Conservation (phyloP, 495 filamentous ascomycete genomes). For the Viridothelium virens region DNA sequence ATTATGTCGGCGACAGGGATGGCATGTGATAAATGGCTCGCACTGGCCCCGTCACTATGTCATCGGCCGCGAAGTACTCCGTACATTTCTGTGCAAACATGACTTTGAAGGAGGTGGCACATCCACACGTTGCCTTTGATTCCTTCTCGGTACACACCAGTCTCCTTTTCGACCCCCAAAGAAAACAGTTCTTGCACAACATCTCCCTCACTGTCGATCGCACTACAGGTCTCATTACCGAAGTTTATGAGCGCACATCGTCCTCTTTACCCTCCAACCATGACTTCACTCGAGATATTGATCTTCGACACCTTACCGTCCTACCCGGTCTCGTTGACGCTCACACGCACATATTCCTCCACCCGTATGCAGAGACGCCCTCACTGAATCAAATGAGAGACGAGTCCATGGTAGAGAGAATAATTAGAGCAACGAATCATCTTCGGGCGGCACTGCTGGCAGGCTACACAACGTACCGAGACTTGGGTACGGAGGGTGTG, state of each 20-base stretch:
- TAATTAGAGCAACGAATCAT: slow-evolving; percentile 46
- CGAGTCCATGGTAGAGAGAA: slow-evolving; percentile 42
- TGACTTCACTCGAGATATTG: slow-evolving; percentile 31
- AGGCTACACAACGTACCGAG: slow-evolving; percentile 49
- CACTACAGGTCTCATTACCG: slow-evolving; percentile 39
- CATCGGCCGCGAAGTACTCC: not conserved
- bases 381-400: slow-evolving; percentile 44
- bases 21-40: too few relatives aligned
- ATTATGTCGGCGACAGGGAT: too few relatives aligned
- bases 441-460: slow-evolving; percentile 44
- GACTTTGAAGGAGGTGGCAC: not conserved
- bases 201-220: slow-evolving; percentile 34
- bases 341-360: slow-evolving; percentile 49
- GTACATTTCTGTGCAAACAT: not conserved
- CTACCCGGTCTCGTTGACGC: slow-evolving; percentile 48
- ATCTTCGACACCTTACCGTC: slow-evolving; percentile 42
- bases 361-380: slow-evolving; percentile 40
- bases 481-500: slow-evolving; percentile 46
- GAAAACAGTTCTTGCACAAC: slow-evolving; percentile 40
- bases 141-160: slow-evolving; percentile 41
- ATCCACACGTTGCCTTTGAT: not conserved
- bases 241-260: slow-evolving; percentile 30
- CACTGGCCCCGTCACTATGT: too few relatives aligned
- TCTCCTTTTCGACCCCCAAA: slow-evolving; percentile 40
- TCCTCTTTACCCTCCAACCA: slow-evolving; percentile 15